These are phyloP conservation scores for Coniferiporia weirii DNA, from an alignment of 1,284 basidiomycete species.

Conservation along the genomic window DNA sequence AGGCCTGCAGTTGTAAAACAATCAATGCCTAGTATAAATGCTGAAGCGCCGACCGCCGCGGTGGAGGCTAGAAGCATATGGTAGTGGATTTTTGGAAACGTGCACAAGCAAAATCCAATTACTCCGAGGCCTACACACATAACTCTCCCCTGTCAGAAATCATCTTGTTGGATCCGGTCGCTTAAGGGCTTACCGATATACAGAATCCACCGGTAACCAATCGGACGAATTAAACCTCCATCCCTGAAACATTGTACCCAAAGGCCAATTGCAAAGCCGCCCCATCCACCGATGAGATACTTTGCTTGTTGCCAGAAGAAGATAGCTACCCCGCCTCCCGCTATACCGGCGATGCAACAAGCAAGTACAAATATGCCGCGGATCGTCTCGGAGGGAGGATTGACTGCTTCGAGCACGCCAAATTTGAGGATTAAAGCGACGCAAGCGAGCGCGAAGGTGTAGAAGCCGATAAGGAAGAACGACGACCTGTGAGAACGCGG, in stretches of 20 bases:
- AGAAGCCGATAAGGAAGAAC: conserved; percentile 88
- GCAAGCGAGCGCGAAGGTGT: conserved; percentile 80
- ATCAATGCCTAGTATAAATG: conserved; percentile 88
- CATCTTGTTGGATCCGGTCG: conserved; percentile 20
- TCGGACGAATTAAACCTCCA: conserved; percentile 74
- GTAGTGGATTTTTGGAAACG: conserved; percentile 61
- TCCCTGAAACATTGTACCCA: conserved; percentile 83
- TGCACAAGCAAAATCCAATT: conserved; percentile 43
- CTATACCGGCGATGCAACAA: conserved; percentile 71
- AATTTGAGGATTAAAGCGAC: conserved; percentile 87
- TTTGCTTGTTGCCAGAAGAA: conserved; percentile 88
- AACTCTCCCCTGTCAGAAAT: not conserved
- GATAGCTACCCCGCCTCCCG: conserved; percentile 79
- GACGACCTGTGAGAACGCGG: conserved; percentile 60
- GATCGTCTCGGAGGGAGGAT: conserved; percentile 71
- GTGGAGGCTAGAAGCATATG: conserved; percentile 79
- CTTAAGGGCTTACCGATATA: conserved; percentile 59
- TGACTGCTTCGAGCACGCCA: conserved; percentile 76
- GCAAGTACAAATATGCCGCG: conserved; percentile 90
- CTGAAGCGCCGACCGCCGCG: conserved; percentile 86
- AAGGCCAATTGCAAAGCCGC: conserved; percentile 81
- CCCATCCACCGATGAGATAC: conserved; percentile 84
- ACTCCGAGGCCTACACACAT: conserved; percentile 30
- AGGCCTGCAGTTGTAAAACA: conserved; percentile 88
- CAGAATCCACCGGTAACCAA: conserved; percentile 83